Evolutionary conservation across 2,329 filamentous ascomycete species (phyloP).

Genomic region (Cercospora brassicicola): DNA sequence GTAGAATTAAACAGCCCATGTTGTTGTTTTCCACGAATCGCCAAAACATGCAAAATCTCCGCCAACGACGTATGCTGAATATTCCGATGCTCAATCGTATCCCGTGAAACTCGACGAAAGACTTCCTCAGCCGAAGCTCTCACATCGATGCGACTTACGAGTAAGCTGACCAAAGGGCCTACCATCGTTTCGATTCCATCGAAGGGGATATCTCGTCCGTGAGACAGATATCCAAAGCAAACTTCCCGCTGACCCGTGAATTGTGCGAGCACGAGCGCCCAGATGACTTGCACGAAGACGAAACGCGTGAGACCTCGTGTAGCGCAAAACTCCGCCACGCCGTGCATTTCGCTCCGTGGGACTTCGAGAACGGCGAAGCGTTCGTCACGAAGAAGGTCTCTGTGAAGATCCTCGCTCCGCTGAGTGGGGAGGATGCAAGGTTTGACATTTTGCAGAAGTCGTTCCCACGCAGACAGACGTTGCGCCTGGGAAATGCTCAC

Average conservation of each 20-base stretch:
- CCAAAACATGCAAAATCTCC: background rate
- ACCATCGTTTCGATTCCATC: slow-evolving; percentile 3
- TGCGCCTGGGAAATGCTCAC: background rate
- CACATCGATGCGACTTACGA: too few relatives aligned
- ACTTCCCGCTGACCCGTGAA: too few relatives aligned
- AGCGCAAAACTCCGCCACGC: background rate
- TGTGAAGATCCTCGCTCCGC: background rate
- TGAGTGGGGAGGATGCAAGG: background rate
- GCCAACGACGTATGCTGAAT: background rate
- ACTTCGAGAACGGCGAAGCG: background rate
- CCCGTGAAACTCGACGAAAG: too few relatives aligned
- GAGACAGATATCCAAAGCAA: background rate
- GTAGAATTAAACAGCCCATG: background rate
- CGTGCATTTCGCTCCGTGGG: background rate
- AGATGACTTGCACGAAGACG: background rate
- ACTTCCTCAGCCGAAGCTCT: too few relatives aligned
- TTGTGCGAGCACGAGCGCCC: too few relatives aligned
- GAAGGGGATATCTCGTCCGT: background rate
- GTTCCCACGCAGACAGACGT: background rate
- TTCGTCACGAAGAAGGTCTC: background rate
- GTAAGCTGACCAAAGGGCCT: background rate
- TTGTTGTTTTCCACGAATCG: background rate
- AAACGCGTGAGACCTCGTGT: background rate
- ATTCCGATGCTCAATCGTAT: background rate
- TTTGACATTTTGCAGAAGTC: background rate